Conservation (phyloP, 1,139 yeast genomes). For the Hansenula sp. region DNA sequence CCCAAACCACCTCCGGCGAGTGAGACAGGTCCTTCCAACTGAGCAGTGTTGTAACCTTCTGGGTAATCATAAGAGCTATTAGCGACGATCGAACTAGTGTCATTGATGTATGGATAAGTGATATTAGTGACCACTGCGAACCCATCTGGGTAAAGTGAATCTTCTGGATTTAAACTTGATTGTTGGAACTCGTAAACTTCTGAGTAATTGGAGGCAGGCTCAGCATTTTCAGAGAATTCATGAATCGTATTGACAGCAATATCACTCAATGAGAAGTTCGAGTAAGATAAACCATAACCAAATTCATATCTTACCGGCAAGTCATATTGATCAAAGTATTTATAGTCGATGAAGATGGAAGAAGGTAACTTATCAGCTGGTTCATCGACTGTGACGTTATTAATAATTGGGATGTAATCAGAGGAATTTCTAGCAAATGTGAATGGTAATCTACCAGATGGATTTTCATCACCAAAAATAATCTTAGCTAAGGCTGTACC, state of each 20-base stretch:
- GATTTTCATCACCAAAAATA: conserved; percentile 56
- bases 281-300: conserved; percentile 58
- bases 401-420: conserved; percentile 42
- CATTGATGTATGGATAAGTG: conserved; percentile 7
- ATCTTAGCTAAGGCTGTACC: conserved; percentile 49
- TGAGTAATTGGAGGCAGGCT: background rate
- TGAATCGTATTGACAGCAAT: conserved; percentile 15
- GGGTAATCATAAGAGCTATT: conserved; percentile 45
- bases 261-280: conserved; percentile 34
- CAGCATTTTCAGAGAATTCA: conserved; percentile 35
- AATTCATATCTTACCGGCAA: conserved; percentile 47
- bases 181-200: conserved; percentile 1
- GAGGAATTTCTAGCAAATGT: conserved; percentile 46
- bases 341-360: conserved; percentile 50
- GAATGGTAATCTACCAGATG: conserved; percentile 57
- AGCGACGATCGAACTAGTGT: conserved; percentile 9
- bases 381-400: conserved; percentile 5
- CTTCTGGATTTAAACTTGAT: background rate
- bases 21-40: conserved; percentile 19
- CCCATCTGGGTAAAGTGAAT: conserved; percentile 1
- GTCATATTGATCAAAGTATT: conserved; percentile 45
- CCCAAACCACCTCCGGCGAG: conserved; percentile 56
- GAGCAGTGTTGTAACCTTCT: conserved; percentile 33
- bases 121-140: background rate
- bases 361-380: conserved; percentile 23